Evolutionary conservation across 352 stramenopile species (phyloP).

Genomic region (Elongisporangium undulatum): DNA sequence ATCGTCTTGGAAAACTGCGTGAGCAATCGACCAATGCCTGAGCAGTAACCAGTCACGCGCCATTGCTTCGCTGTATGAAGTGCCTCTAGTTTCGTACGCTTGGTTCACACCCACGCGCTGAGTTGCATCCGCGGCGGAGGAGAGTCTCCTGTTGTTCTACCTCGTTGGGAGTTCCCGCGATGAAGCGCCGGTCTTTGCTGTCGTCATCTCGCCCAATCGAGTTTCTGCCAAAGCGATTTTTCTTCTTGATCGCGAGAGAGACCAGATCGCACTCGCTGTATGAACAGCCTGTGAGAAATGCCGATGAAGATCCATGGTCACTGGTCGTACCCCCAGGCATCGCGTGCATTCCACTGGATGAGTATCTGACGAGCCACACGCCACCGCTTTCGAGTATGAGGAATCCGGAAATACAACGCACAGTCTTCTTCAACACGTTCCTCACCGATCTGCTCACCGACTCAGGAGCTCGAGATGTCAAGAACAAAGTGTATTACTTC

Average conservation of each 20-base stretch:
- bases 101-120: neutral
- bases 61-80: neutral
- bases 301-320: neutral
- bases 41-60: neutral
- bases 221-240: slow-evolving; percentile 51
- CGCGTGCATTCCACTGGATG: slow-evolving; percentile 38
- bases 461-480: neutral
- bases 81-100: neutral
- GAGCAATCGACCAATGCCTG: neutral
- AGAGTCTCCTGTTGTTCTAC: neutral
- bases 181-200: slow-evolving; percentile 43
- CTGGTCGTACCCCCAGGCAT: slow-evolving; percentile 26
- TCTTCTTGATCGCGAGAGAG: slow-evolving; percentile 42
- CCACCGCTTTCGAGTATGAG: neutral
- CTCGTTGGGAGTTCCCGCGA: slow-evolving; percentile 6
- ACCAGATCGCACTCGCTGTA: slow-evolving; percentile 14
- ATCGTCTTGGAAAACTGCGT: neutral
- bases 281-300: neutral
- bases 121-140: neutral
- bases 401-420: slow-evolving; percentile 31
- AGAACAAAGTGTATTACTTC: slow-evolving; percentile 36
- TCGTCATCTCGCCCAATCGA: slow-evolving; percentile 37
- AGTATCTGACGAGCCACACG: slow-evolving; percentile 11
- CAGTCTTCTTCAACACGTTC: slow-evolving; percentile 48
- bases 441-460: slow-evolving; percentile 22